Base-by-base conservation (phyloP, 352 stramenopile species). In the Labyrinthula sp. region DNA sequence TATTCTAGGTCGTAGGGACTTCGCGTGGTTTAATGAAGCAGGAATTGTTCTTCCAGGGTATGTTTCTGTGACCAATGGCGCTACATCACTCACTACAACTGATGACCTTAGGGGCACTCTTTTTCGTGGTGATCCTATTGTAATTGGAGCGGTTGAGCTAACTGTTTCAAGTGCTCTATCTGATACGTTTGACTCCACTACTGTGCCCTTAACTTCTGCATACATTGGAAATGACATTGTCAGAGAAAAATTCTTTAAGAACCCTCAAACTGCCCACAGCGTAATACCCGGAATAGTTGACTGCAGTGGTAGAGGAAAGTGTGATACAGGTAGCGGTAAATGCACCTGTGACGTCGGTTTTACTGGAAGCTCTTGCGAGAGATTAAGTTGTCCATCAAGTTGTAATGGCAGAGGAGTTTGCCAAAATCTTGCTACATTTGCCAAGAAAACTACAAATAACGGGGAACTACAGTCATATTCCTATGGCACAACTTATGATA, bases 281-380 rank as follows among this genome's bases (percentile, higher is more conserved):
- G 38, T 54, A 14, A 70, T 66, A 18, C 72, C 80, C 62, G 74
- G 72, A 38, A 36, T 66, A 21, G 69, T 60, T 7, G 55, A 70
- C 38, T 85, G 74, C 40, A 79, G 73, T 7, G 79, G 79, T 30
- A 62, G 69, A 7, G 73, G 74, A 26, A 31, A 22, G 1, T 85
- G 73, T 40, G 62, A 79, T 45, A 45, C 48, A 0, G 60, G 68
- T 6, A 63, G 66, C 0, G 74, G 74, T 1, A 27, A 59, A 8
- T 85, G 74, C 49, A 45, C 45, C 1, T 85, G 74, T 17, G 58
- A 69, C 30, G 1, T 59, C 3, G 73, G 73, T 12, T 85, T 79
- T 24, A 57, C 48, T 5, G 48, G 48, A 14, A 56, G 15, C 1
- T 46, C 34, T 8, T 57, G 48, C 17, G 17, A 50, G 20, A 26